These are phyloP conservation scores for Xylogone sp. DNA, from an alignment of 2,329 filamentous ascomycete species.

Conservation along the genomic window DNA sequence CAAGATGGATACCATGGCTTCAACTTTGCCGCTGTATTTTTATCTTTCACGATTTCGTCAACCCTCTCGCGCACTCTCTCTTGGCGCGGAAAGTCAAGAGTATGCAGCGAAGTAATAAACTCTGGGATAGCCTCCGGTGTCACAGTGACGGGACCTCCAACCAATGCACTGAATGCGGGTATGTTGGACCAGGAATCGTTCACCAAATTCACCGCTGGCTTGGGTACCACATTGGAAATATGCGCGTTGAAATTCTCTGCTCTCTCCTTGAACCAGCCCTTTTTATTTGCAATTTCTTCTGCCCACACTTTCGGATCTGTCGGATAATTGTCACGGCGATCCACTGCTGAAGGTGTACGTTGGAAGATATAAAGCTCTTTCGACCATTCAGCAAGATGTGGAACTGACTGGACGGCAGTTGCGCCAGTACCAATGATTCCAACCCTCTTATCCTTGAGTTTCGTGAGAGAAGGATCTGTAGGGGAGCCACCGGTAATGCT, in stretches of 20 bases:
- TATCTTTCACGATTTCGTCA: slow-evolving; percentile 49
- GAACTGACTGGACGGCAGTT: slow-evolving; percentile 22
- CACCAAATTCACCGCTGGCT: slow-evolving; percentile 39
- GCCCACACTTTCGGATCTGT: slow-evolving; percentile 40
- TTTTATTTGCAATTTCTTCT: slow-evolving; percentile 13
- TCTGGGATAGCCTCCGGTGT: slow-evolving; percentile 26
- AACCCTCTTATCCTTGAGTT: slow-evolving; percentile 22
- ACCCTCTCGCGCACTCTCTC: slow-evolving; percentile 43
- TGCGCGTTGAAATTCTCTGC: slow-evolving; percentile 39
- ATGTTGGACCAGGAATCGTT: slow-evolving; percentile 44
- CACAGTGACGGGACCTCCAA: slow-evolving; percentile 30
- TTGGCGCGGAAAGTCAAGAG: slow-evolving; percentile 37
- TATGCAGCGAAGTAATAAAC: slow-evolving; percentile 30
- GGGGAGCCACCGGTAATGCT: slow-evolving; percentile 34
- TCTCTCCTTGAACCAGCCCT: slow-evolving; percentile 48
- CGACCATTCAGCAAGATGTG: slow-evolving; percentile 41
- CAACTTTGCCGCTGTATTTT: slow-evolving; percentile 44
- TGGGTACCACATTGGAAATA: slow-evolving; percentile 27
- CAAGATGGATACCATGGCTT: slow-evolving; percentile 58
- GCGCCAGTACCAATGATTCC: slow-evolving; percentile 25
- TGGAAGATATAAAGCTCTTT: slow-evolving; percentile 54
- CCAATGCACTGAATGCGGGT: slow-evolving; percentile 34
- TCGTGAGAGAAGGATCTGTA: slow-evolving; percentile 25
- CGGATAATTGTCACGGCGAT: slow-evolving; percentile 31
- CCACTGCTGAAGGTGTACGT: slow-evolving; percentile 45